These are phyloP conservation scores for Cyclotella baltica DNA, from an alignment of 108 stramenopile species.

Conservation along the genomic window DNA sequence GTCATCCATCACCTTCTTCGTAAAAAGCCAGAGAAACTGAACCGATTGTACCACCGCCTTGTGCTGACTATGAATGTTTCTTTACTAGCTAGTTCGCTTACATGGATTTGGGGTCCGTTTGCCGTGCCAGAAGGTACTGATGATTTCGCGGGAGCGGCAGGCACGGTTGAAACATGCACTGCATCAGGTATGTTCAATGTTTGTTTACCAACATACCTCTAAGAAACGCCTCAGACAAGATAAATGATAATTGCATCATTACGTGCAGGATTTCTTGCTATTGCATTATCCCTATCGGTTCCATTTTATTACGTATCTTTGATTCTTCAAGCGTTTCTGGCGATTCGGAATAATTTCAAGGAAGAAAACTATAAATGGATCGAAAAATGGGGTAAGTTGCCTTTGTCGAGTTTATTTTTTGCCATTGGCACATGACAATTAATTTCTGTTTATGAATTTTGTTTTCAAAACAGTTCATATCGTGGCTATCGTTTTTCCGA, in stretches of 20 bases:
- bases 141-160: not conserved
- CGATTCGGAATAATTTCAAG: conserved; percentile 10
- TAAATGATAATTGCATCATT: not conserved
- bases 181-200: not conserved
- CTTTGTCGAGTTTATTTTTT: not conserved
- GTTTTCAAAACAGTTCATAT: not conserved
- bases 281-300: conserved; percentile 7
- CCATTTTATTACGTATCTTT: conserved; percentile 13
- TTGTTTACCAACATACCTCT: not conserved
- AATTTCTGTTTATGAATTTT: not conserved
- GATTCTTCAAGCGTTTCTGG: conserved; percentile 10
- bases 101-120: conserved; percentile 1
- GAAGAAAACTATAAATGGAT: conserved; percentile 7
- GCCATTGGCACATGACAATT: not conserved
- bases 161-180: conserved; percentile 14
- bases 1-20: conserved; percentile 6
- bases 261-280: conserved; percentile 13
- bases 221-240: no score
- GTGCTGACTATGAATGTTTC: conserved; percentile 6
- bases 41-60: conserved; percentile 25
- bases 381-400: conserved; percentile 20
- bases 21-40: not conserved
- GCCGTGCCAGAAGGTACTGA: conserved; percentile 17
- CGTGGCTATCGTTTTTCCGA: not conserved
- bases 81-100: not conserved